Evolutionary conservation across 2,329 filamentous ascomycete species (phyloP).

Genomic region (Dryadomyces quercivorus): DNA sequence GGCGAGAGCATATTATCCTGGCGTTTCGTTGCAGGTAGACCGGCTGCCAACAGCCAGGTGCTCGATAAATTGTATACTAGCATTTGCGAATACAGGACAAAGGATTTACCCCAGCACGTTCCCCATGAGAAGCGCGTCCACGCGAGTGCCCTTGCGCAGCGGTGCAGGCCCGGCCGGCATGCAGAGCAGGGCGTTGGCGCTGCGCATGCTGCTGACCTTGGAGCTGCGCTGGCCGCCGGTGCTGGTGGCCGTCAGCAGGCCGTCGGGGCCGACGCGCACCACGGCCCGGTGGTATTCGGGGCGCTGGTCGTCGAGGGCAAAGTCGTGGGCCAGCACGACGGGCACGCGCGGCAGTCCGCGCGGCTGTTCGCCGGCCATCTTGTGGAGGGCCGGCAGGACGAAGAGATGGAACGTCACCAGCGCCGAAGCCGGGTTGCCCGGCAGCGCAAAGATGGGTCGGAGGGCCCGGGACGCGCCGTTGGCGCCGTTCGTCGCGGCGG

Average conservation of each 20-base stretch:
- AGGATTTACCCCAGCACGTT: constrained; percentile 17
- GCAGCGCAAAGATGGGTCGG: constrained; percentile 77
- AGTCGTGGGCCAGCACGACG: constrained; percentile 59
- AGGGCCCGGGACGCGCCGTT: constrained; percentile 26
- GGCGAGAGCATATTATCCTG: neutral
- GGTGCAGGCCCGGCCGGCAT: constrained; percentile 53
- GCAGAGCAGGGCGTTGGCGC: constrained; percentile 77
- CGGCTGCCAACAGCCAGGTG: too few relatives aligned
- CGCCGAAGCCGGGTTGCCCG: constrained; percentile 87
- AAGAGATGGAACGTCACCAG: constrained; percentile 92
- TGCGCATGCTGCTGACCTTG: constrained; percentile 74
- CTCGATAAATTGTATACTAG: too few relatives aligned
- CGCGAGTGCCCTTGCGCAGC: constrained; percentile 55
- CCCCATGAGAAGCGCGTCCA: constrained; percentile 73
- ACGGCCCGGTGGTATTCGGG: constrained; percentile 86
- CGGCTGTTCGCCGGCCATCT: constrained; percentile 55
- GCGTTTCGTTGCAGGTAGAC: neutral
- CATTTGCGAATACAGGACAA: neutral
- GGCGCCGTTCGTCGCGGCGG: neutral
- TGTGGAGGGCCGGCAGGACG: constrained; percentile 76
- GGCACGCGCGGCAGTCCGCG: constrained; percentile 60
- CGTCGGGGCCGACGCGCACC: constrained; percentile 53
- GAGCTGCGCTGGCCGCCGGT: constrained; percentile 88
- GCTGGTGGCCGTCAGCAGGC: constrained; percentile 59
- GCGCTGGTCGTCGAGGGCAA: constrained; percentile 60